Conservation (phyloP, 306 rosid genomes). For the Dryas octopetala region DNA sequence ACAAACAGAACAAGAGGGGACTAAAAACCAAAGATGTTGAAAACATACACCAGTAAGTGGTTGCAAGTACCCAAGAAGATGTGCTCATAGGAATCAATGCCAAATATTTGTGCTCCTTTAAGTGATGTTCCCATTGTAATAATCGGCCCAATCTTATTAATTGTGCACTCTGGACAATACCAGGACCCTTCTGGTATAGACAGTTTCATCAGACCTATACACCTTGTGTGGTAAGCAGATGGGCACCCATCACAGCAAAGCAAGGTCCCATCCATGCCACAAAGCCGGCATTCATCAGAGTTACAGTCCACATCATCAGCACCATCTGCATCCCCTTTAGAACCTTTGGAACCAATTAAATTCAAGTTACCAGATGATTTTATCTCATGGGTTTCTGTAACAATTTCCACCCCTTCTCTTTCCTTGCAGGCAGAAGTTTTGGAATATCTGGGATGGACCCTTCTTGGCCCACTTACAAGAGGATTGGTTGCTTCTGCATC, state of each 20-base stretch:
- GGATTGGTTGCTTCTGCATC: constrained; percentile 61
- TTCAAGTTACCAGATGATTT: constrained; percentile 40
- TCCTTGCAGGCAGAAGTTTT: constrained; percentile 67
- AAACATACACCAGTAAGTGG: constrained; percentile 92
- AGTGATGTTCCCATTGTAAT: constrained; percentile 66
- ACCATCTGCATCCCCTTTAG: constrained; percentile 40
- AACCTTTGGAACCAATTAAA: constrained; percentile 32
- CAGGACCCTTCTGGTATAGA: constrained; percentile 90
- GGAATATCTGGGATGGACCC: constrained; percentile 67
- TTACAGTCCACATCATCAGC: constrained; percentile 60
- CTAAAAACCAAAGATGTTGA: constrained; percentile 37
- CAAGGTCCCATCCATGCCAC: constrained; percentile 96
- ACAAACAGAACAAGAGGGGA: not conserved
- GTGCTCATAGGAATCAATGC: constrained; percentile 73
- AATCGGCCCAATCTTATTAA: constrained; percentile 59
- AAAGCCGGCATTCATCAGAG: constrained; percentile 91
- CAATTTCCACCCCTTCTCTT: constrained; percentile 50
- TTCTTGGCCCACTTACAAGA: constrained; percentile 58
- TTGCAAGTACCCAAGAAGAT: constrained; percentile 84
- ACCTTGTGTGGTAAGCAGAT: constrained; percentile 92
- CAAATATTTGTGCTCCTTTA: constrained; percentile 85
- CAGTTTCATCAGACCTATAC: constrained; percentile 87
- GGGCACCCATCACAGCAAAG: constrained; percentile 99
- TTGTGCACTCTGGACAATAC: constrained; percentile 95
- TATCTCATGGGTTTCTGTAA: constrained; percentile 36